These are phyloP conservation scores for Golubevia sp. DNA, from an alignment of 1,284 basidiomycete species.

Conservation along the genomic window DNA sequence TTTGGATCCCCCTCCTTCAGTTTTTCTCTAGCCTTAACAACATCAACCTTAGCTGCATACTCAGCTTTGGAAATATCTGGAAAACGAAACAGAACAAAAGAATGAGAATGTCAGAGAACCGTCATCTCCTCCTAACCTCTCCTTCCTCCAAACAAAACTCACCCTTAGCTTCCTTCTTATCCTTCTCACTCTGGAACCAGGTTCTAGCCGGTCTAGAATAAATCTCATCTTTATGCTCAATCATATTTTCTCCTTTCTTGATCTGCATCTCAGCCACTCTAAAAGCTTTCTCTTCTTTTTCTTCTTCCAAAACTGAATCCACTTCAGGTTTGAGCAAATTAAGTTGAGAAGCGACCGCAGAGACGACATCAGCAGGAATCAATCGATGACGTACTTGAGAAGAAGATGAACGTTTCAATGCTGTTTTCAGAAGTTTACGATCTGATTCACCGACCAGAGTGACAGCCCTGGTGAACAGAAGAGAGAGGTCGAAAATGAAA, in stretches of 20 bases:
- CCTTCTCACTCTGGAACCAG: conserved; percentile 92
- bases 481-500: conserved; percentile 2
- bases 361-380: conserved; percentile 77
- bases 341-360: conserved; percentile 74
- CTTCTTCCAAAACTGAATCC: conserved; percentile 80
- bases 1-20: conserved; percentile 8
- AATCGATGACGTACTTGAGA: conserved; percentile 89
- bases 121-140: conserved; percentile 1
- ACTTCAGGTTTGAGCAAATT: conserved; percentile 79
- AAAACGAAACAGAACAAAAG: conserved; percentile 2
- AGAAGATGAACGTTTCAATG: conserved; percentile 83
- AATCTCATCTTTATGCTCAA: conserved; percentile 93
- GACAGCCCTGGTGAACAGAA: conserved; percentile 71
- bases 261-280: conserved; percentile 87
- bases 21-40: conserved; percentile 9
- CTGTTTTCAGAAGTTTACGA: conserved; percentile 93
- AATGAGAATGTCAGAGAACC: conserved; percentile 1
- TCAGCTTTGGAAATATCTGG: conserved; percentile 20
- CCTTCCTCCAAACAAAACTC: conserved; percentile 25
- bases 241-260: conserved; percentile 91
- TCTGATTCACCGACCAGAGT: conserved; percentile 95
- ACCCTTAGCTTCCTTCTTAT: conserved; percentile 83
- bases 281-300: conserved; percentile 87
- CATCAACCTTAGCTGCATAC: conserved; percentile 39
- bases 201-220: conserved; percentile 89